phyloP scores from a whole-genome alignment of 2,329 filamentous ascomycete species.

The Colletotrichum tamarilloi region DNA sequence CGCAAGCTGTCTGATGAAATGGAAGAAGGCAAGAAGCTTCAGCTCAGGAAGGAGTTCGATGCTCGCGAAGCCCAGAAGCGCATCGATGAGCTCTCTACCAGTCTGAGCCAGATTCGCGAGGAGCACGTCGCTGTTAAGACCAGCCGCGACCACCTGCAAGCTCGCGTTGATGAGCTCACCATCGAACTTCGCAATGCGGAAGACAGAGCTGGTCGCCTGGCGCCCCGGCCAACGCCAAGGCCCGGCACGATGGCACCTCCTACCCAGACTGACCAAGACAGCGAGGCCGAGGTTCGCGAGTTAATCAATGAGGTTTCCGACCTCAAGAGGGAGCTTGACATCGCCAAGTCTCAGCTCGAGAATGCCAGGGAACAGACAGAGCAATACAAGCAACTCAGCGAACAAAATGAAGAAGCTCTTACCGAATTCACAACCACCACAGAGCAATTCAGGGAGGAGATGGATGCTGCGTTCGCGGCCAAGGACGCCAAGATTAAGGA shows the following conservation, averaged over 20 bases:
- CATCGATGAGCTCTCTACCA: conserved; percentile 90
- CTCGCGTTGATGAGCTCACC: conserved; percentile 87
- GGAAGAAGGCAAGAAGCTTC: conserved; percentile 85
- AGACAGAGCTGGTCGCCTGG: conserved; percentile 84
- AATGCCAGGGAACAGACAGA: conserved; percentile 84
- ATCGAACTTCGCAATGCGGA: conserved; percentile 91
- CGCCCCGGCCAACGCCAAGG: conserved; percentile 79
- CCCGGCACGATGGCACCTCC: conserved; percentile 56
- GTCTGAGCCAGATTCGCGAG: conserved; percentile 83
- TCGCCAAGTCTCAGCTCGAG: conserved; percentile 83
- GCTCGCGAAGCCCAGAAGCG: conserved; percentile 88
- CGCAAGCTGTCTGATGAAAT: conserved; percentile 85
- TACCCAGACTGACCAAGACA: conserved; percentile 59
- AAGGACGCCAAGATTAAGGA: conserved; percentile 86
- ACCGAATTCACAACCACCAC: conserved; percentile 82
- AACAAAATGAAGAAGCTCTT: conserved; percentile 87
- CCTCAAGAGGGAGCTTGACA: conserved; percentile 86
- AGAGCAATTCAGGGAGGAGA: conserved; percentile 89
- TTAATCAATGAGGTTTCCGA: conserved; percentile 86
- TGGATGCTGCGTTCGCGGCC: conserved; percentile 78
- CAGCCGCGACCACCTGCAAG: conserved; percentile 87
- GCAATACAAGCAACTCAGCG: conserved; percentile 89
- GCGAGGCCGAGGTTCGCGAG: conserved; percentile 77
- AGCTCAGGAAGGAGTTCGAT: conserved; percentile 90
- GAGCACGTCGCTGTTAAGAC: conserved; percentile 90